These are phyloP conservation scores for Agrocybe praecox DNA, from an alignment of 768 basidiomycete species.

Conservation along the genomic window DNA sequence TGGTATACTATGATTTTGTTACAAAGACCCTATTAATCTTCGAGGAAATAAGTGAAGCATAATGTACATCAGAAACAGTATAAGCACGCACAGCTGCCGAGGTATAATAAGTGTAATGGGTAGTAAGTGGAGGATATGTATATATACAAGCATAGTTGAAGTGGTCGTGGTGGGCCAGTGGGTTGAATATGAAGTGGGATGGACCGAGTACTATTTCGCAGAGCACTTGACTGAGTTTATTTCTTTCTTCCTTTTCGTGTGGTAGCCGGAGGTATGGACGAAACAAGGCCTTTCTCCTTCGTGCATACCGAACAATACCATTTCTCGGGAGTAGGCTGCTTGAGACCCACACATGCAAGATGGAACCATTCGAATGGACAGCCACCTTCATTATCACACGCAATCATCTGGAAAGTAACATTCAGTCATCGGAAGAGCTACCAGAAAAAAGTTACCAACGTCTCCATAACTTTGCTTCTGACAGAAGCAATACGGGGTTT, in stretches of 20 bases:
- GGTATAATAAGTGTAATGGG: no score
- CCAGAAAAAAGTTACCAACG: slow-evolving; percentile 26
- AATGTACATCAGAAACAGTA: no score
- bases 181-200: no score
- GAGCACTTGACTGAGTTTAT: no score
- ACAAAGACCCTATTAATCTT: no score
- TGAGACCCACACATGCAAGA: slow-evolving; percentile 59
- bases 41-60: no score
- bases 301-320: slow-evolving; percentile 14
- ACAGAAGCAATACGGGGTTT: slow-evolving; percentile 53
- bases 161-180: not conserved
- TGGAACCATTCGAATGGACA: slow-evolving; percentile 79
- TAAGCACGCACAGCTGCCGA: no score
- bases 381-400: slow-evolving; percentile 65
- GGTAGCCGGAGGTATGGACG: not conserved
- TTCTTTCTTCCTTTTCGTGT: slow-evolving; percentile 22
- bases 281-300: slow-evolving; percentile 5
- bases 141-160: not conserved
- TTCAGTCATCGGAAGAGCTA: not conserved
- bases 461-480: slow-evolving; percentile 54
- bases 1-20: no score
- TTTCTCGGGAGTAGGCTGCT: slow-evolving; percentile 43
- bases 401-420: slow-evolving; percentile 56
- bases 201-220: no score
- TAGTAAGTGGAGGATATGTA: not conserved